Conservation (phyloP, 2,329 filamentous ascomycete species). For the Aspergillus sp. region DNA sequence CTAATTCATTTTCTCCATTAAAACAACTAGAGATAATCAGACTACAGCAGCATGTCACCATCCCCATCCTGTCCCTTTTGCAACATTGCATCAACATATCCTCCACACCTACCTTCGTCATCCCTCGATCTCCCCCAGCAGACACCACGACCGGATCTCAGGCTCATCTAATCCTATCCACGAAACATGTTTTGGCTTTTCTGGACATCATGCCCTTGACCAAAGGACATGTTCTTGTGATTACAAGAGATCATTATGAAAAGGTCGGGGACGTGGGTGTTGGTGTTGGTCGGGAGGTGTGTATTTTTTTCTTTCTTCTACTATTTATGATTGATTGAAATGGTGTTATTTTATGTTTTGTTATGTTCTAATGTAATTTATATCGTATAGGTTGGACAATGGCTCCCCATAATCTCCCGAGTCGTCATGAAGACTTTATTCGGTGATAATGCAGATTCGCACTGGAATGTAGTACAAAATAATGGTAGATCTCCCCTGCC, state of each 20-base stretch:
- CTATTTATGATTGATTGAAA: not conserved
- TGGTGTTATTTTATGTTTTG: constrained; percentile 30
- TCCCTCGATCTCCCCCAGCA: constrained; percentile 12
- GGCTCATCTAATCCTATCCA: constrained; percentile 66
- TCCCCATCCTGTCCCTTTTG: constrained; percentile 52
- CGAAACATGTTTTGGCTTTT: constrained; percentile 74
- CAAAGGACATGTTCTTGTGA: constrained; percentile 75
- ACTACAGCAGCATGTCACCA: constrained; percentile 9
- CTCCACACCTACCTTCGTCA: constrained; percentile 26
- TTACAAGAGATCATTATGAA: constrained; percentile 69
- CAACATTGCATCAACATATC: constrained; percentile 50
- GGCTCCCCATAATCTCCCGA: constrained; percentile 54
- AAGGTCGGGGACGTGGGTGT: constrained; percentile 69
- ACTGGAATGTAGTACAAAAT: constrained; percentile 98
- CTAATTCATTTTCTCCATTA: too few species aligned
- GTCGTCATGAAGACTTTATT: constrained; percentile 68
- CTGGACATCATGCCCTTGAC: constrained; percentile 90
- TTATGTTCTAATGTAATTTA: constrained; percentile 1
- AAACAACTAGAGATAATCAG: not conserved
- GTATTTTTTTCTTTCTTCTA: constrained; percentile 23
- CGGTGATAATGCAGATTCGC: constrained; percentile 40
- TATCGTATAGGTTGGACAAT: constrained; percentile 37
- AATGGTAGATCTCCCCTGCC: constrained; percentile 54
- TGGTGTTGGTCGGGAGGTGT: constrained; percentile 62
- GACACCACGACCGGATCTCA: constrained; percentile 10